Evolutionary conservation across 2,329 filamentous ascomycete species (phyloP), one percentile per base, ranked within the genome.

Genomic region (Ciborinia camelliae): DNA sequence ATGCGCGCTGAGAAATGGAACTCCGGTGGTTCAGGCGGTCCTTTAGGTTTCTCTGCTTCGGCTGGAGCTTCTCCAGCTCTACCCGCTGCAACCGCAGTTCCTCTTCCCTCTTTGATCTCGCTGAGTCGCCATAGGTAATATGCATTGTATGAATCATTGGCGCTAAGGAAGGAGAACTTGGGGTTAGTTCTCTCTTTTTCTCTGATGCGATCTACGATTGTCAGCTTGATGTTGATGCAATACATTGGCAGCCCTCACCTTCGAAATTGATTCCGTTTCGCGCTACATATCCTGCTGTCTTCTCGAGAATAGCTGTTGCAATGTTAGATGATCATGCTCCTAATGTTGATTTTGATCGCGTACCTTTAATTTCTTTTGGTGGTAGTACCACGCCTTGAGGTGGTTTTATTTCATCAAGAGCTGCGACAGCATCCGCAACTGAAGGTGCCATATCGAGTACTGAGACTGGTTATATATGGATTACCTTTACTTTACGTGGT

Each of bases 1-100:
- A 98, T 97, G 75, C 93, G 90, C 71, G 95, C 93, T 64, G 92
- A 97, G 80, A 97, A 99, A 71, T 90, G 86, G 74, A 96, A 98
- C 72, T 93, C 90, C 65, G 90, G 85, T 20, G 95, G 95, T 73
- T 93, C 87, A 51, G 89, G 87, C 9, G 94, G 94, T 28, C 93
- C 94, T 76, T 90, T 86, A 51, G 91, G 88, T 75, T 90, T 92
- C 76, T 86, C 84, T 63, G 81, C 80, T 47, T 79, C 80, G 50
- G 81, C 80, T 28, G 80, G 79, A 18, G 81, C 79, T 71, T 92
- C 90, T 65, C 84, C 88, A 51, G 83, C 84, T 71, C 90, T 85
- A 61, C 92, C 92, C 64, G 91, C 90, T 64, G 90, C 87, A 47
- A 96, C 83, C 20, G 86, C 85, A 15, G 90, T 93, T 63, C 92